A percentile compares a stretch with the other conserved stretches of the same genome.
Evolutionary conservation across 192 early-diverging fungal genomes (phyloP).

Genomic region (Obelidium mucronatum): DNA sequence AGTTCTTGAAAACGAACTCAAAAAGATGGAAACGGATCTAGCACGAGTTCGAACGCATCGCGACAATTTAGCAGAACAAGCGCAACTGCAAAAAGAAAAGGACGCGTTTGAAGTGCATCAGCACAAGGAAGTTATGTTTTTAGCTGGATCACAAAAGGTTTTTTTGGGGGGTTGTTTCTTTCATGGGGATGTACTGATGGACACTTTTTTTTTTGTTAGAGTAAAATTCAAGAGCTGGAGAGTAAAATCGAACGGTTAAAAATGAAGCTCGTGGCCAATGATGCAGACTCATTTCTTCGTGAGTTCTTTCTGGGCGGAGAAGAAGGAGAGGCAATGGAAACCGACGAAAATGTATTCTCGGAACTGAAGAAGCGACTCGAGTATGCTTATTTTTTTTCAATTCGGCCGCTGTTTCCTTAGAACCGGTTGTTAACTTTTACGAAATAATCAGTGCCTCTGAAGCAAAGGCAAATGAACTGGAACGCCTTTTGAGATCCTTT

Average conservation of each 20-base stretch:
- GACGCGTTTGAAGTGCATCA: conserved; percentile 47
- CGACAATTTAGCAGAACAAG: conserved; percentile 47
- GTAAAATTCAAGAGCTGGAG: conserved; percentile 54
- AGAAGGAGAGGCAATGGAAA: conserved; percentile 7
- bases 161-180: not conserved
- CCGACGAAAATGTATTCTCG: conserved; percentile 43
- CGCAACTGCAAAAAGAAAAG: conserved; percentile 50
- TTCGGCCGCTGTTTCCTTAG: not conserved
- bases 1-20: conserved; percentile 50
- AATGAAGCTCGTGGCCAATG: conserved; percentile 43
- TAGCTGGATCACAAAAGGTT: conserved; percentile 54
- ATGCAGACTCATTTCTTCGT: conserved; percentile 44
- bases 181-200: not conserved
- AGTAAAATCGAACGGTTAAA: conserved; percentile 53
- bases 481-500: conserved; percentile 5
- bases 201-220: conserved; percentile 5
- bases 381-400: conserved; percentile 15
- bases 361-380: conserved; percentile 39
- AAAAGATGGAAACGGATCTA: conserved; percentile 51
- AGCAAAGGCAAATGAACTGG: conserved; percentile 3
- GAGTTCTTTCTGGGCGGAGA: conserved; percentile 44
- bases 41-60: conserved; percentile 51
- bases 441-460: conserved; percentile 10
- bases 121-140: conserved; percentile 42
- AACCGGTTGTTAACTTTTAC: not conserved